Percentiles rank a stretch among this genome's conserved stretches.
phyloP scores from a whole-genome alignment of 345 rosid species.

The Euphorbia pulcherrima region DNA sequence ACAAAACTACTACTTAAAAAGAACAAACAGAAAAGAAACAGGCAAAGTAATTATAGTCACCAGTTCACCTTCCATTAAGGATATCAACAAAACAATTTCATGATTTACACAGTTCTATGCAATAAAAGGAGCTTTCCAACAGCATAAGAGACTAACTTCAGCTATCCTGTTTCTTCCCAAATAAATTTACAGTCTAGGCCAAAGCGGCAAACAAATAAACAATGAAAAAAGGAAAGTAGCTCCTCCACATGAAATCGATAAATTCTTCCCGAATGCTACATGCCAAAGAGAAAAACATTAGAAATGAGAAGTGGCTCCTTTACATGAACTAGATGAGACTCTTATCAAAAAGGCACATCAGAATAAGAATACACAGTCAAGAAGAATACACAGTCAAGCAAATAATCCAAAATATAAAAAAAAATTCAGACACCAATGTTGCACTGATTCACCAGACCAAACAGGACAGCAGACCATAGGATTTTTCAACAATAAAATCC shows the following conservation, averaged over 20 bases:
- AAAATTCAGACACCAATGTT: background rate
- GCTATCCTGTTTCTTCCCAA: background rate
- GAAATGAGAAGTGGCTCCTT: background rate
- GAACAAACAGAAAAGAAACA: background rate
- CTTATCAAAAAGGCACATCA: too few species aligned
- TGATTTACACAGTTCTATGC: background rate
- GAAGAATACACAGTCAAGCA: too few species aligned
- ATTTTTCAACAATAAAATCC: constrained; percentile 1
- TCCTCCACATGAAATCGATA: background rate
- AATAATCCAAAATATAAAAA: background rate
- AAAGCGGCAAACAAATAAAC: background rate
- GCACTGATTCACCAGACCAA: background rate
- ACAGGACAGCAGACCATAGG: background rate
- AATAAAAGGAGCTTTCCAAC: background rate
- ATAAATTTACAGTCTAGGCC: background rate
- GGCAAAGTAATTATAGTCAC: background rate
- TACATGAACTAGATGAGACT: background rate
- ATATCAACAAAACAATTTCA: background rate
- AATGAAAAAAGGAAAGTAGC: too few species aligned
- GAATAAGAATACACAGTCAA: background rate
- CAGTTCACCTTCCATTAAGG: background rate
- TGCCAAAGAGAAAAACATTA: background rate
- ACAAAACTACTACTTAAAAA: background rate
- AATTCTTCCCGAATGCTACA: background rate
- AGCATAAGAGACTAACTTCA: background rate